Percentiles rank a stretch among this genome's conserved stretches.
Conservation (phyloP, 257 asterid genomes). For the Nicotiana sylvestris region DNA sequence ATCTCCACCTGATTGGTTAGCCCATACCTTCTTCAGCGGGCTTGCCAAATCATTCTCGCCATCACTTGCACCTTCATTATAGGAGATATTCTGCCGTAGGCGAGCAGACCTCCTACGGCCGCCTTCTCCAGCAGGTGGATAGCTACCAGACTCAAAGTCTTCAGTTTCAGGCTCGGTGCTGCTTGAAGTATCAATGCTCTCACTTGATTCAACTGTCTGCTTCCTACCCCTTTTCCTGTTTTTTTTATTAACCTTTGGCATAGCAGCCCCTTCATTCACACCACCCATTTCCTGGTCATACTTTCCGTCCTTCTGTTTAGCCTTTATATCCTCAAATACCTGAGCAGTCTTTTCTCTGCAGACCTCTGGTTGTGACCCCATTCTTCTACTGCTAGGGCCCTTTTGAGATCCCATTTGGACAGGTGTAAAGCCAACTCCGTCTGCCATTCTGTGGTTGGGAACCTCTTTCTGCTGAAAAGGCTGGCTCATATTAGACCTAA, state of each 20-base stretch:
- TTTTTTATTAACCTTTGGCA: slow-evolving; percentile 27
- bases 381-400: slow-evolving; percentile 22
- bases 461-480: slow-evolving; percentile 26
- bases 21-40: slow-evolving; percentile 31
- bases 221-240: slow-evolving; percentile 48
- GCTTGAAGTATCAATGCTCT: slow-evolving; percentile 46
- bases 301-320: slow-evolving; percentile 14
- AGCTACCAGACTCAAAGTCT: slow-evolving; percentile 19
- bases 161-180: slow-evolving; percentile 41
- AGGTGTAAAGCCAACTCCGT: slow-evolving; percentile 24
- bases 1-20: slow-evolving; percentile 27
- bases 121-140: slow-evolving; percentile 19
- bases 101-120: slow-evolving; percentile 57
- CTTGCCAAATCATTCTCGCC: slow-evolving; percentile 31
- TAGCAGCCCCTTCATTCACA: slow-evolving; percentile 13
- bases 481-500: slow-evolving; percentile 19
- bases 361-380: slow-evolving; percentile 27
- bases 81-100: slow-evolving; percentile 49
- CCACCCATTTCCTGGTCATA: slow-evolving; percentile 7
- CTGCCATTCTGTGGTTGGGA: slow-evolving; percentile 20
- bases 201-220: slow-evolving; percentile 44
- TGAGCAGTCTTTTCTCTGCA: slow-evolving; percentile 21
- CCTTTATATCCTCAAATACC: slow-evolving; percentile 25
- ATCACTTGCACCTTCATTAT: slow-evolving; percentile 49
- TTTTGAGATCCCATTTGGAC: slow-evolving; percentile 24